These are phyloP conservation scores for Huiozyma naganishii DNA, from an alignment of 805 yeast genomes.

Conservation along the genomic window DNA sequence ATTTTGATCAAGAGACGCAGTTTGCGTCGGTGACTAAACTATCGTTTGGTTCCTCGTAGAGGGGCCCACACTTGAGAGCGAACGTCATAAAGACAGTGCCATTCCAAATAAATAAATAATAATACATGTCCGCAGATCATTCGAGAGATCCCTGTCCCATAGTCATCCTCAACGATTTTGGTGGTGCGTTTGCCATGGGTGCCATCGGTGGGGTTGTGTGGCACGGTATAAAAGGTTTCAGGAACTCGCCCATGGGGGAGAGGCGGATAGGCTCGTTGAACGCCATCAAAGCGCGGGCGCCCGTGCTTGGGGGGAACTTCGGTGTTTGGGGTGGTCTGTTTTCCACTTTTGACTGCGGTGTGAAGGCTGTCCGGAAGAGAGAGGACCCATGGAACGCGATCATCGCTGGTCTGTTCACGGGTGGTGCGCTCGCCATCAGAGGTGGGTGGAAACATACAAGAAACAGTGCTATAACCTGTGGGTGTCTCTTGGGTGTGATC, in stretches of 20 bases:
- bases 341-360: constrained; percentile 90
- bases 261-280: constrained; percentile 80
- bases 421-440: constrained; percentile 95
- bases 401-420: constrained; percentile 94
- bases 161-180: constrained; percentile 91
- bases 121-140: constrained; percentile 84
- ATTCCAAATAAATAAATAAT: background rate
- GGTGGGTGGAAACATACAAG: constrained; percentile 98
- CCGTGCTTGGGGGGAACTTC: constrained; percentile 96
- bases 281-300: constrained; percentile 93
- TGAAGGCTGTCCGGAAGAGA: constrained; percentile 90
- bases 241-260: constrained; percentile 96
- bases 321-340: constrained; percentile 99
- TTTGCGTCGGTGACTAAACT: no score
- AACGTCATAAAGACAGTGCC: no score
- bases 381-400: constrained; percentile 99
- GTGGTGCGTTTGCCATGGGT: constrained; percentile 99
- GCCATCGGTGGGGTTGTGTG: constrained; percentile 96
- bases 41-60: no score
- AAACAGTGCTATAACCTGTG: constrained; percentile 95
- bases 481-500: constrained; percentile 88
- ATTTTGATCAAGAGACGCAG: no score
- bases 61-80: no score
- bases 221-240: constrained; percentile 98
- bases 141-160: constrained; percentile 99